Base-by-base conservation (phyloP, 805 yeast genomes). In the Hanseniaspora singularis region DNA sequence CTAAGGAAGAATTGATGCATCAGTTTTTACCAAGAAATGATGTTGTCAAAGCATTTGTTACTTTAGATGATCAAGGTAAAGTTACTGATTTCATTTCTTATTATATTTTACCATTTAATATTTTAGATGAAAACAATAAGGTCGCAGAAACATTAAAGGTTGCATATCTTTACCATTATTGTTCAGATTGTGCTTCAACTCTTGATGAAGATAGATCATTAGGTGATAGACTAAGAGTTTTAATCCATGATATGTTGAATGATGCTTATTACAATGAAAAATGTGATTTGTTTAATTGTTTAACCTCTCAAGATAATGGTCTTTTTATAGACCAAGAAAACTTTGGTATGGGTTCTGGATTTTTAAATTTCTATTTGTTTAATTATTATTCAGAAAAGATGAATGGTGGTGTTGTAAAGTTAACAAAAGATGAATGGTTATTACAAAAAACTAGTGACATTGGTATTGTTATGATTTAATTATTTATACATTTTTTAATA, bases 321-420 rank as follows among this genome's bases (percentile, higher is more conserved):
- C 65, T 82, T 50, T 86, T 92, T 65, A 68, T 92, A 53, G 80
- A 84, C 22, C 78, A 82, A 33, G 71, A 83, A 64, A 84, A 85
- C 60, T 92, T 92, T 61, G 95, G 96, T 28, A 74, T 77, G 40
- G 98, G 98, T 37, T 97, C 89, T 62, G 98, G 98, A 0, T 74
- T 75, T 58, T 71, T 92, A 58, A 83, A 92, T 64, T 92, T 82
- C 64, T 92, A 92, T 60, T 66, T 92, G 53, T 92, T 92, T 73
- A 92, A 92, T 64, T 92, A 87, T 69, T 79, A 71, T 58, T 79
- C 94, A 4, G 76, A 76, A 64, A 87, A 86, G 3, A 74, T 92
- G 37, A 65, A 69, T 49, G 95, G 96, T 30, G 98, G 98, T 6
- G 64, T 85, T 22, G 74, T 76, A 40, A 72, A 72, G 45, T 67